Percentiles rank a stretch among this genome's conserved stretches.
Evolutionary conservation across 225 moss, liverwort and hornwort species (phyloP).

Genomic region (Marchantia polymorpha): DNA sequence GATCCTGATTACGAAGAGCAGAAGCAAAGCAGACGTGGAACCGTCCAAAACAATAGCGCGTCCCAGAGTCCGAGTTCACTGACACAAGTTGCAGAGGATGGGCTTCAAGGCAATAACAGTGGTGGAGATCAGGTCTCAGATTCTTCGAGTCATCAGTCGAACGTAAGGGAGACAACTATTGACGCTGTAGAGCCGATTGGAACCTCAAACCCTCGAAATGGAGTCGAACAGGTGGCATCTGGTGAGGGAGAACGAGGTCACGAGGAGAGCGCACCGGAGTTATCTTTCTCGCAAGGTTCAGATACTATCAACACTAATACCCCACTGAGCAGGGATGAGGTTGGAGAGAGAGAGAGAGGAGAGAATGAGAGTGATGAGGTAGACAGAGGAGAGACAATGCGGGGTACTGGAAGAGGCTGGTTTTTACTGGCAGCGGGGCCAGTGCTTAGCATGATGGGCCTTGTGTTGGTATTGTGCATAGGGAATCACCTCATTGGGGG

Average conservation of each 20-base stretch:
- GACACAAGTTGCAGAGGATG: constrained; percentile 24
- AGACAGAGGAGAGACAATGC: constrained; percentile 37
- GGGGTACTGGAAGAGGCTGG: constrained; percentile 53
- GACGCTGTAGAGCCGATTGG: constrained; percentile 22
- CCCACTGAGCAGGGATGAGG: constrained; percentile 22
- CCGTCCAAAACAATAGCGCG: constrained; percentile 17
- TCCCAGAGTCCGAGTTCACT: constrained; percentile 33
- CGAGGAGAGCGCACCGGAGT: constrained; percentile 20
- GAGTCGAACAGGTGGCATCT: constrained; percentile 21
- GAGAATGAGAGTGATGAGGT: constrained; percentile 36
- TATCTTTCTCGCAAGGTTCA: constrained; percentile 36
- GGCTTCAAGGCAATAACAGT: constrained; percentile 19
- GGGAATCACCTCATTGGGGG: constrained; percentile 52
- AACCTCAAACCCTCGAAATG: constrained; percentile 19
- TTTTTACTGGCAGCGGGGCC: constrained; percentile 50
- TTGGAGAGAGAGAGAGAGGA: constrained; percentile 27
- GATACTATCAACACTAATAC: constrained; percentile 26
- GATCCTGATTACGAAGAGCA: constrained; percentile 60
- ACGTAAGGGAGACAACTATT: constrained; percentile 5
- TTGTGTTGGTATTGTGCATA: constrained; percentile 53
- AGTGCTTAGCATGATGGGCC: constrained; percentile 59
- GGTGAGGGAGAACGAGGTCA: constrained; percentile 32
- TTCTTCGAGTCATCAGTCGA: constrained; percentile 25
- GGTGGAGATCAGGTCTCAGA: constrained; percentile 35
- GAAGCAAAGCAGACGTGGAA: constrained; percentile 37